Percentiles rank a stretch among this genome's conserved stretches.
These are phyloP conservation scores for Priceomyces medius DNA, from an alignment of 805 yeast genomes.

Conservation along the genomic window DNA sequence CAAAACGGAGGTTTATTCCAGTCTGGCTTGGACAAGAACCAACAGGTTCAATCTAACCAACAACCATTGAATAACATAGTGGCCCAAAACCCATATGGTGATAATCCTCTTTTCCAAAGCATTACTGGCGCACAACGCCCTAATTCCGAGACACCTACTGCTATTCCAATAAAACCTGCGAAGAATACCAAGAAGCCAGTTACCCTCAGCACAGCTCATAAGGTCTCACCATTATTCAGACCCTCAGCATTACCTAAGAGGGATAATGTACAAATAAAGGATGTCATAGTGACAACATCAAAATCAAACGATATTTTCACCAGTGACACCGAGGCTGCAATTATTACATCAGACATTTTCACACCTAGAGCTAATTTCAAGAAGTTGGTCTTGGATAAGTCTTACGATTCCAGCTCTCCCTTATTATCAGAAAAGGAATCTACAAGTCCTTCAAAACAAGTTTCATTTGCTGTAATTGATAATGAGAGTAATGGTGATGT, in stretches of 20 bases:
- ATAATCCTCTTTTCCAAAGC: slow-evolving; percentile 63
- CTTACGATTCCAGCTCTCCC: slow-evolving; percentile 15
- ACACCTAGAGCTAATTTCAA: slow-evolving; percentile 58
- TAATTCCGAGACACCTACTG: slow-evolving; percentile 21
- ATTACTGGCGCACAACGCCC: slow-evolving; percentile 26
- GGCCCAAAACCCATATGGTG: slow-evolving; percentile 70
- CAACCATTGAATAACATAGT: slow-evolving; percentile 29
- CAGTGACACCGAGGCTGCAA: slow-evolving; percentile 60
- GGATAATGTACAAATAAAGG: slow-evolving; percentile 8
- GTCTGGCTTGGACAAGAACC: slow-evolving; percentile 15
- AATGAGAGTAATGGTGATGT: slow-evolving; percentile 4
- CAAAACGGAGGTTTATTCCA: slow-evolving; percentile 17
- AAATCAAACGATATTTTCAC: slow-evolving; percentile 27
- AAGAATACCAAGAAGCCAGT: slow-evolving; percentile 51
- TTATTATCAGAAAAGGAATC: slow-evolving; percentile 7
- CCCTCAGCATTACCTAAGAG: slow-evolving; percentile 19
- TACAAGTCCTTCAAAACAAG: slow-evolving; percentile 15
- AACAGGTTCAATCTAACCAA: slow-evolving; percentile 20
- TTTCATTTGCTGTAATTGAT: slow-evolving; percentile 15
- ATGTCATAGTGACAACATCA: slow-evolving; percentile 6
- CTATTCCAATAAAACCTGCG: slow-evolving; percentile 23
- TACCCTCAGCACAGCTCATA: slow-evolving; percentile 59
- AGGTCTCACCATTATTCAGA: slow-evolving; percentile 54
- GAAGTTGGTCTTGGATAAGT: slow-evolving; percentile 53
- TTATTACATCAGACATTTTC: slow-evolving; percentile 68